phyloP scores from a whole-genome alignment of 768 basidiomycete species.

The Dictyophora rubrovolvata region DNA sequence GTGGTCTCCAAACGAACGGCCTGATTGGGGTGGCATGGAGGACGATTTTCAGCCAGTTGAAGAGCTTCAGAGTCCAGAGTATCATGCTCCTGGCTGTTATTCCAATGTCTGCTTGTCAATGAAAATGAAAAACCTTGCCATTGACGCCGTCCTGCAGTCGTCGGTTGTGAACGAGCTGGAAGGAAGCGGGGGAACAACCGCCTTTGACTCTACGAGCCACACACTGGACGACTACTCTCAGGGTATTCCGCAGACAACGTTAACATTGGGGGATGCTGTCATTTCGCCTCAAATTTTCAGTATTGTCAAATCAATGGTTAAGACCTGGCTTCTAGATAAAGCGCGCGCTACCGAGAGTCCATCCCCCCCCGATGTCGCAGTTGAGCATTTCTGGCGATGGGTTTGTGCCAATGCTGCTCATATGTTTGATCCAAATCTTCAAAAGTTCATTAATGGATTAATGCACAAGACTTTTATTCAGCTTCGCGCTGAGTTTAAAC shows the following conservation, averaged over 20 bases:
- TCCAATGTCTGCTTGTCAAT: slow-evolving; percentile 89
- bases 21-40: slow-evolving; percentile 91
- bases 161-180: slow-evolving; percentile 95
- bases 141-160: slow-evolving; percentile 90
- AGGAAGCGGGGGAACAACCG: slow-evolving; percentile 86
- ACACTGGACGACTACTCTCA: slow-evolving; percentile 84
- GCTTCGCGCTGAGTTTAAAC: slow-evolving; percentile 90
- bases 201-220: slow-evolving; percentile 87
- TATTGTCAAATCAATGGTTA: slow-evolving; percentile 80
- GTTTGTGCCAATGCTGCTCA: slow-evolving; percentile 74
- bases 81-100: slow-evolving; percentile 76
- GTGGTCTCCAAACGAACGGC: slow-evolving; percentile 88
- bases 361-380: slow-evolving; percentile 42
- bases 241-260: slow-evolving; percentile 48
- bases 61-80: slow-evolving; percentile 77
- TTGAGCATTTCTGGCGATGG: slow-evolving; percentile 99
- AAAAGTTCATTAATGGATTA: slow-evolving; percentile 86
- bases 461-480: slow-evolving; percentile 99
- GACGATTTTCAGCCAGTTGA: slow-evolving; percentile 69
- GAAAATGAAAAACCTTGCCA: slow-evolving; percentile 82
- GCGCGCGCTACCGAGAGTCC: slow-evolving; percentile 56
- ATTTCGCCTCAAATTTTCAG: slow-evolving; percentile 80
- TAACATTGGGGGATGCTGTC: slow-evolving; percentile 82
- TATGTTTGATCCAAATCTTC: slow-evolving; percentile 87
- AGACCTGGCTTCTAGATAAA: slow-evolving; percentile 77